Evolutionary conservation across 2,329 filamentous ascomycete genomes (phyloP).

Genomic region (Cytospora piceae): DNA sequence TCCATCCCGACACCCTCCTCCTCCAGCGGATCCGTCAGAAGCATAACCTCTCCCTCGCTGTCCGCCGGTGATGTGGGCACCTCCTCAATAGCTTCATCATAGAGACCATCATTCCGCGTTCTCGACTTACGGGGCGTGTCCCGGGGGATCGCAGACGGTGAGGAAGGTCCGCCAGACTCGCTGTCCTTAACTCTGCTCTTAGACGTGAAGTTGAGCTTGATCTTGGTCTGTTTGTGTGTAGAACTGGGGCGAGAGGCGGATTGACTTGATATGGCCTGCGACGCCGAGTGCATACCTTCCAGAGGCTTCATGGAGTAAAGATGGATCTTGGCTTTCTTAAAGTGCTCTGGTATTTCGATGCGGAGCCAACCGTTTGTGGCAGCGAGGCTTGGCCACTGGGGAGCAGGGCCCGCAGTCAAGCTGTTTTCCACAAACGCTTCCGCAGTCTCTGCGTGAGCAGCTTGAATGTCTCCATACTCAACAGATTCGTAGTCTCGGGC

Average conservation of each 20-base stretch:
- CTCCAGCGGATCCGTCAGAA: neutral
- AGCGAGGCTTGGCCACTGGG: neutral
- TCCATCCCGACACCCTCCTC: neutral
- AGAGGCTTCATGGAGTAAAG: conserved; percentile 5
- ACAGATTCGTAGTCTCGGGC: too few species aligned
- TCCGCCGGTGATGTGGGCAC: neutral
- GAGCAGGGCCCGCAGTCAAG: neutral
- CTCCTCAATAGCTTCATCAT: neutral
- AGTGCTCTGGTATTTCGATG: neutral
- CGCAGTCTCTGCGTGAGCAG: neutral
- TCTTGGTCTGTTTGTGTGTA: neutral
- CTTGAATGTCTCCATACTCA: neutral
- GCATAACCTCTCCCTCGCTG: conserved; percentile 19
- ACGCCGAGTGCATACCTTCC: neutral
- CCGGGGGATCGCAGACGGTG: neutral
- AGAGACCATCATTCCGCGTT: too few species aligned
- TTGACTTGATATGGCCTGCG: neutral
- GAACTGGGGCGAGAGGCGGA: neutral
- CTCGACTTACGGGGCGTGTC: neutral
- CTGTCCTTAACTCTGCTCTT: neutral
- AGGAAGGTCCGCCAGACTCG: neutral
- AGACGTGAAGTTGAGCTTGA: conserved; percentile 7
- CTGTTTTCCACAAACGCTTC: neutral
- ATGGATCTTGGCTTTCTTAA: neutral
- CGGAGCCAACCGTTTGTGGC: neutral